Evolutionary conservation across 2,329 filamentous ascomycete genomes (phyloP), one percentile per base, ranked within the genome.

Genomic region (Immersiporthe knoxdaviesiana): DNA sequence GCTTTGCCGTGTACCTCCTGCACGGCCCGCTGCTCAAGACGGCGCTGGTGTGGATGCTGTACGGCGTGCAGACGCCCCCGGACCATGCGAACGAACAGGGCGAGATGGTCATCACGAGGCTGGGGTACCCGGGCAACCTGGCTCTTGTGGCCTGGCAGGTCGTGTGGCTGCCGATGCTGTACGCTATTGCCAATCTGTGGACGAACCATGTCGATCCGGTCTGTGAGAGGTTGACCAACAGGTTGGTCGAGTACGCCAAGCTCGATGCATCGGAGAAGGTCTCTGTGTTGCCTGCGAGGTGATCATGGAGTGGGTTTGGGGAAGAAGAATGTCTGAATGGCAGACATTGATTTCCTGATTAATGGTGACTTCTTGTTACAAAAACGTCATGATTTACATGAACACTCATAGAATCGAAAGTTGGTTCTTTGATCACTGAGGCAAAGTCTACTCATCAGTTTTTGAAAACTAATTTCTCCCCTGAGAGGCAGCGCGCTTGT

Each of bases 1-100:
- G 85, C 59, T 90, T 90, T 74, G 87, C 88, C 1, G 85, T 91
- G 18, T 90, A 90, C 74, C 82, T 91, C 8, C 78, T 90, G 27
- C 88, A 91, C 77, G 88, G 88, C 56, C 84, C 85, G 0, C 80
- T 90, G 39, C 83, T 90, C 73, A 85, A 88, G 68, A 85, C 84
- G 32, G 76, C 89, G 10, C 80, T 90, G 18, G 84, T 85, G 35
- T 90, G 87, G 85, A 83, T 90, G 80, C 78, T 89, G 16, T 90
- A 84, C 70, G 82, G 85, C 21, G 77, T 84, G 60, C 74, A 74
- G 62, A 73, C 78, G 1, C 79, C 81, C 16, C 77, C 78, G 12
- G 76, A 80, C 68, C 76, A 78, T 27, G 73, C 72, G 52, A 78
- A 81, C 65, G 78, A 78, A 32, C 73, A 81, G 21, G 79, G 80